Base-by-base conservation (phyloP, 2,329 filamentous ascomycete species). In the Claviceps sp. region DNA sequence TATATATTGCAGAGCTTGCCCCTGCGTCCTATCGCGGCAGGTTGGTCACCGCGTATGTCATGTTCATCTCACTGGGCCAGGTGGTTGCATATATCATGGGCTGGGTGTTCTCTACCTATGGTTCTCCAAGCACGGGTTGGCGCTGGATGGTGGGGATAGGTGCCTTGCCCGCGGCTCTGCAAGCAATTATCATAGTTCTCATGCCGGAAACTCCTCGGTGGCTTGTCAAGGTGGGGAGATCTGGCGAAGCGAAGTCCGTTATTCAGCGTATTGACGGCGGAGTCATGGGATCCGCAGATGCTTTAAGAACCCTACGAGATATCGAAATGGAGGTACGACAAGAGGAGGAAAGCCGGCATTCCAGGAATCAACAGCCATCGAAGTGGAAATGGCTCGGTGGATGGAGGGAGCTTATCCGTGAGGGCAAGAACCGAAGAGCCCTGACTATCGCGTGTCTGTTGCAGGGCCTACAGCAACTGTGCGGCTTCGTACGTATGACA, bases 181-280 rank as follows among this genome's bases (percentile, higher is more conserved):
- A 96, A 64, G 77, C 80, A 5, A 63, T 74, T 0, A 70, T 94
- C 51, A 70, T 96, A 54, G 59, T 81, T 2, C 72, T 81, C 49
- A 84, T 95, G 78, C 89, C 89, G 0, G 91, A 97, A 68, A 94
- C 87, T 13, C 91, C 91, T 37, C 76, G 91, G 24, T 96, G 88
- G 85, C 74, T 96, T 22, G 82, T 95, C 20, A 84, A 82, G 63
- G 79, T 76, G 3, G 84, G 82, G 1, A 72, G 75, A 47, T 73
- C 75, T 3, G 70, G 71, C 4, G 76, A 78, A 54, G 91, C 89
- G 4, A 77, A 76, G 55, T 61, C 60, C 4, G 81, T 95, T 2
- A 70, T 96, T 18, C 71, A 66, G 36, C 79, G 75, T 55, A 79
- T 89, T 2, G 84, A 85, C 54, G 79, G 81, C 63, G 54, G 67